Evolutionary conservation across 73 alveolate species (phyloP).

Genomic region (Tetrahymena borealis): DNA sequence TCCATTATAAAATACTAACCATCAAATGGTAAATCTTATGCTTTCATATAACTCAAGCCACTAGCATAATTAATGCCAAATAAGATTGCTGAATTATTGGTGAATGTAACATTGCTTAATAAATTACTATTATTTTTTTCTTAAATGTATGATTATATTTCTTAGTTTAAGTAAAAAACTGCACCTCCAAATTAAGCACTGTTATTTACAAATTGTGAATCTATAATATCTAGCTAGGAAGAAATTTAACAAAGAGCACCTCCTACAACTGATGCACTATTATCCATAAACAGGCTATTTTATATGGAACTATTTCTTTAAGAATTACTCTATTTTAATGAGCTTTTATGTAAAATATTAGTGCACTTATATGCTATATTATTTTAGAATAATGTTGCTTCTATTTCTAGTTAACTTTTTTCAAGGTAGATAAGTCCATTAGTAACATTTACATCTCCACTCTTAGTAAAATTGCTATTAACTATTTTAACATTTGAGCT

Average conservation of each 20-base stretch:
- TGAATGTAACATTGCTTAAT: background rate
- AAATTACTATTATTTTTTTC: background rate
- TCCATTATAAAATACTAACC: background rate
- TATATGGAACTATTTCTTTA: too few species aligned
- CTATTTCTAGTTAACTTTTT: background rate
- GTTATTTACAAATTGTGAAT: background rate
- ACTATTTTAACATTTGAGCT: background rate
- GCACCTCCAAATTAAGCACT: background rate
- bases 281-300: too few species aligned
- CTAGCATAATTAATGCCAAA: background rate
- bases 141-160: background rate
- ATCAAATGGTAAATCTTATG: background rate
- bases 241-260: background rate
- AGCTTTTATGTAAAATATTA: background rate
- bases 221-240: background rate
- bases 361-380: background rate
- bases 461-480: background rate
- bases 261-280: background rate
- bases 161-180: background rate
- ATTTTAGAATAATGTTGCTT: background rate
- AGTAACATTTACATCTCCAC: background rate
- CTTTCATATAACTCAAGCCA: background rate
- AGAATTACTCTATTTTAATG: too few species aligned
- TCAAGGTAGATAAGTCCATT: background rate
- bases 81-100: background rate